These are phyloP conservation scores for Solanum raphanifolium DNA, from an alignment of 257 asterid genomes.

Conservation along the genomic window DNA sequence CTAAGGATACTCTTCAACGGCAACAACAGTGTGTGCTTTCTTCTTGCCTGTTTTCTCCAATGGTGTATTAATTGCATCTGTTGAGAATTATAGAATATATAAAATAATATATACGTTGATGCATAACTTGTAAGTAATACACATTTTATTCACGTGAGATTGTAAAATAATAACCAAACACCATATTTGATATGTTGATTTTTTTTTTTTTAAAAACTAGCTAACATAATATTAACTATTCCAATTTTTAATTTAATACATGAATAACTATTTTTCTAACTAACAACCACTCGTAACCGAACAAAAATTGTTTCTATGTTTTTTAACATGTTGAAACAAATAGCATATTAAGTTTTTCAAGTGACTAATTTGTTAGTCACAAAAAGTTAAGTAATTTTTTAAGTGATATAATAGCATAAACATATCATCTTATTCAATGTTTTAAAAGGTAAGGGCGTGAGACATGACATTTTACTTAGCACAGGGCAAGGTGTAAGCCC, in stretches of 20 bases:
- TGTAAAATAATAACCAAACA: background rate
- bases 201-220: too few species aligned
- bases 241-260: too few species aligned
- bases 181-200: too few species aligned
- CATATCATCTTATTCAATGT: background rate
- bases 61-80: too few species aligned
- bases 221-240: background rate
- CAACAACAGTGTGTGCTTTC: background rate
- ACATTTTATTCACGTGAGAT: background rate
- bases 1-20: background rate
- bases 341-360: background rate
- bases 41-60: background rate
- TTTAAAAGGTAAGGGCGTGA: too few species aligned
- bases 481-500: rapidly evolving
- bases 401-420: background rate
- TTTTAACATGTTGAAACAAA: background rate
- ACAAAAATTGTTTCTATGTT: background rate
- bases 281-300: background rate
- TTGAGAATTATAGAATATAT: too few species aligned
- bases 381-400: background rate
- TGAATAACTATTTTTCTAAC: background rate
- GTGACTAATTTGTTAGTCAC: background rate
- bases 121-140: too few species aligned
- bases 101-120: too few species aligned
- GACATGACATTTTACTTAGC: too few species aligned